Evolutionary conservation across 345 rosid genomes (phyloP), one percentile per base, ranked within the genome.

Genomic region (Zanthoxylum bungeanum): DNA sequence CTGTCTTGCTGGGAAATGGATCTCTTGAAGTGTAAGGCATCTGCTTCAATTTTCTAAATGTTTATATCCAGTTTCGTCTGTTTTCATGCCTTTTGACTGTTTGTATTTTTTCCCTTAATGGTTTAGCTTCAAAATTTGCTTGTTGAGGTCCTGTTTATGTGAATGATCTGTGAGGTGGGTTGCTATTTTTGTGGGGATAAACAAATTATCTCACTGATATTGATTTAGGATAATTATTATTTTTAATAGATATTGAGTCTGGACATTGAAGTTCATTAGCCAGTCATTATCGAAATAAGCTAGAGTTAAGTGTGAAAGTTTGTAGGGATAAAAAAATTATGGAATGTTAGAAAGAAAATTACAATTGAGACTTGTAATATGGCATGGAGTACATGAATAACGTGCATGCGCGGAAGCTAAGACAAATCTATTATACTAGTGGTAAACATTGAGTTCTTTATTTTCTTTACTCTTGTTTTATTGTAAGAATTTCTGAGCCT

Each of bases 1-100:
- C 97, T 62, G 96, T 91, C 80, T 68, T 92, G 80, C 88, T 92
- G 22, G 99, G 98, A 75, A 87, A 87, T 76, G 98, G 99, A 75
- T 89, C 94, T 57, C 62, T 95, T 61, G 99, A 95, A 88, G 96
- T 92, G 97, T 95, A 88, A 89, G 91, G 36, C 58, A 66, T 64
- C 76, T 80, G 62, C 70, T 73, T 71, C 50, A 16, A 12, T 70
- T 68, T 7, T 36, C 27, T 60, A 53, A 49, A 42, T 21, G 67
- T 61, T 57, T 36, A 44, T 27, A 31, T 19, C 1, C 11, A 46
- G 40, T 59, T 67, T 25, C 36, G 39, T 66, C 2, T 57, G 5
- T 39, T 33, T 49, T 44, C 71, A 12, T 55, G 3, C 39, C 5
- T 24, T 44, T 61, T 28, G 25, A 47, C 8, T 60, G 52, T 58